Base-by-base conservation (phyloP, 352 stramenopile species). In the Phytophthora multivora region DNA sequence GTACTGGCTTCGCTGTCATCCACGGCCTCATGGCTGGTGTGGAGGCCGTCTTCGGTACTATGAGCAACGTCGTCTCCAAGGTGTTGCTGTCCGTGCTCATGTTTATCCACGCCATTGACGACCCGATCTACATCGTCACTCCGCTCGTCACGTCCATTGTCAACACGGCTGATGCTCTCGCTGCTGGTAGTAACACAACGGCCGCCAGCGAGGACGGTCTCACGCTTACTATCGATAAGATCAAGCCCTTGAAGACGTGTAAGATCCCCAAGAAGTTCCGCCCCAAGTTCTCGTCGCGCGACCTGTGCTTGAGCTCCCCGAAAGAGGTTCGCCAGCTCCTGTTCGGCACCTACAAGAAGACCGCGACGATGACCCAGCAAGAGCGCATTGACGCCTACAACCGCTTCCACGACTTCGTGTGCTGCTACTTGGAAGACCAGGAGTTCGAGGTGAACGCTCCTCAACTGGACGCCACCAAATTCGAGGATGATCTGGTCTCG, bases 31-130 rank as follows among this genome's bases (percentile, higher is more conserved):
- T 68, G 51, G 25, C 21, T 30, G 58, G 58, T 12, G 64, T 69
- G 2, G 51, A 64, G 10, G 33, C 33, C 2, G 25, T 72, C 0
- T 67, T 66, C 8, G 63, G 63, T 16, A 31, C 43, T 0, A 59
- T 72, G 58, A 72, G 63, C 58, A 63, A 56, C n/a, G 13, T n/a
- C 8, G 46, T 66, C 2, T 68, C 63, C 7, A 54, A 51, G 0
- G 46, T 62, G 0, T 28, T 72, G 4, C 26, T 72, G 30, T 64
- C 57, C 9, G 58, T 67, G n/a, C 40, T 72, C 2, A 54, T 72
- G 45, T 72, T 68, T 18, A 63, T 72, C 19, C 63, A 72, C 40
- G 53, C 53, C 1, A 64, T 72, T 23, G 64, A 72, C 31, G 57
- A 72, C 30, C 63, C 63, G n/a, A 63, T 51, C 52, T 45, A 59